These are phyloP conservation scores for Stagonosporopsis tanaceti DNA, from an alignment of 2,329 filamentous ascomycete species.

Conservation along the genomic window DNA sequence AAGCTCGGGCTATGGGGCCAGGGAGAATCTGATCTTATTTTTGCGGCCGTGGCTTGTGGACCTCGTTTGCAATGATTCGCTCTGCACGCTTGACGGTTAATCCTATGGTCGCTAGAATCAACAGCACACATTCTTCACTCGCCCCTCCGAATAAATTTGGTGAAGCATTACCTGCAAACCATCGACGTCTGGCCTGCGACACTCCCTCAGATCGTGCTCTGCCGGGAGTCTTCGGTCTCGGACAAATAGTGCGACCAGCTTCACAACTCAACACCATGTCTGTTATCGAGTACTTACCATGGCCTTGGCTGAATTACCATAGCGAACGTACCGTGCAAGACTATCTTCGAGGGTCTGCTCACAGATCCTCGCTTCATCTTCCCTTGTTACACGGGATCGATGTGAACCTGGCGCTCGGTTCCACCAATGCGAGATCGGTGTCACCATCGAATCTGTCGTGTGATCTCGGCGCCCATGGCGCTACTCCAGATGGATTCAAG, in stretches of 20 bases:
- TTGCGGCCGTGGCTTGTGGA: background rate
- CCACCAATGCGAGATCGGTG: conserved; percentile 50
- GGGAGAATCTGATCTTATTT: background rate
- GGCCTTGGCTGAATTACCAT: background rate
- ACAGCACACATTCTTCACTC: background rate
- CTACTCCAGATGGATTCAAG: conserved; percentile 38
- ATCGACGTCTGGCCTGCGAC: conserved; percentile 2
- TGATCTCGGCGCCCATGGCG: conserved; percentile 44
- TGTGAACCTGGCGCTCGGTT: conserved; percentile 46
- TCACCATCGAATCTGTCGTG: conserved; percentile 38
- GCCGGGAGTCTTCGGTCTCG: background rate
- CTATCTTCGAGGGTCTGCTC: conserved; percentile 14
- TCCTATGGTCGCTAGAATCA: background rate
- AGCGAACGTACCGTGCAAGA: background rate
- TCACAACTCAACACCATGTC: conserved; percentile 6
- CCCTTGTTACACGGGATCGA: conserved; percentile 44
- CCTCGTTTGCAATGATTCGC: background rate
- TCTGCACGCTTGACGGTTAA: background rate
- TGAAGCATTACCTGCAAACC: background rate
- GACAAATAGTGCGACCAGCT: conserved; percentile 1
- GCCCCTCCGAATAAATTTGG: background rate
- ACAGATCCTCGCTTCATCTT: conserved; percentile 28
- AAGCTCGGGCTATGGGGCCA: conserved; percentile 30
- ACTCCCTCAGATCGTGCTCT: background rate
- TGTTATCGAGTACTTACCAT: background rate